Conservation (phyloP, 1,139 yeast species). For the Pichia sp. region DNA sequence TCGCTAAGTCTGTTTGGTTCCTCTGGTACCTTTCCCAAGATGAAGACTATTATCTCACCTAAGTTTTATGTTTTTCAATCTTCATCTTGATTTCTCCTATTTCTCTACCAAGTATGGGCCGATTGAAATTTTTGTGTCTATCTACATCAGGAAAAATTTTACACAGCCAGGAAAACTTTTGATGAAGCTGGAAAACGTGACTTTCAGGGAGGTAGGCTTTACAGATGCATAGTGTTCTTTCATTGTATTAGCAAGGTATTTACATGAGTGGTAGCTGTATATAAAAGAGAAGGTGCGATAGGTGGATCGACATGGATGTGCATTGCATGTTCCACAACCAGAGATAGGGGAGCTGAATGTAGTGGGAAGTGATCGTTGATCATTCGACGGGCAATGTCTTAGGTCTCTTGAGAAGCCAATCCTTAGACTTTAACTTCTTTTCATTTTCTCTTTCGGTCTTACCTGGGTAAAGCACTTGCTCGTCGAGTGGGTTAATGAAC, state of each 20-base stretch:
- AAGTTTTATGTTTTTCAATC: too few species aligned
- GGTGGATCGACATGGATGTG: not conserved
- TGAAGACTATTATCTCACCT: too few species aligned
- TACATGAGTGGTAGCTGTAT: not conserved
- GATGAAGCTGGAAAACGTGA: not conserved
- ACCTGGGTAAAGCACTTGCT: constrained; percentile 71
- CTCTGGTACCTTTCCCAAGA: not conserved
- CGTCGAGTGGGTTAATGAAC: constrained; percentile 55
- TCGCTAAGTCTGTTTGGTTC: not conserved
- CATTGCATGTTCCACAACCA: too few species aligned
- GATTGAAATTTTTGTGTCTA: not conserved
- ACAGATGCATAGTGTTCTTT: not conserved
- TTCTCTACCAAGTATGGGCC: not conserved
- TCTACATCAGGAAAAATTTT: not conserved
- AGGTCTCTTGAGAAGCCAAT: constrained; percentile 62
- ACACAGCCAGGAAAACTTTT: not conserved
- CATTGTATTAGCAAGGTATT: not conserved
- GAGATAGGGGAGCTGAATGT: too few species aligned
- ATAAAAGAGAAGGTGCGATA: not conserved
- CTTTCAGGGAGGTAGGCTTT: not conserved
- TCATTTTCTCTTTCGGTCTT: constrained; percentile 53
- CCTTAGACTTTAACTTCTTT: constrained; percentile 51
- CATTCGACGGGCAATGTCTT: constrained; percentile 49
- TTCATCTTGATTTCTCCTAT: too few species aligned
- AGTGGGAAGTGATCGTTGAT: not conserved